Evolutionary conservation across 495 filamentous ascomycete species (phyloP).

Genomic region (Penicillium malachiteum): DNA sequence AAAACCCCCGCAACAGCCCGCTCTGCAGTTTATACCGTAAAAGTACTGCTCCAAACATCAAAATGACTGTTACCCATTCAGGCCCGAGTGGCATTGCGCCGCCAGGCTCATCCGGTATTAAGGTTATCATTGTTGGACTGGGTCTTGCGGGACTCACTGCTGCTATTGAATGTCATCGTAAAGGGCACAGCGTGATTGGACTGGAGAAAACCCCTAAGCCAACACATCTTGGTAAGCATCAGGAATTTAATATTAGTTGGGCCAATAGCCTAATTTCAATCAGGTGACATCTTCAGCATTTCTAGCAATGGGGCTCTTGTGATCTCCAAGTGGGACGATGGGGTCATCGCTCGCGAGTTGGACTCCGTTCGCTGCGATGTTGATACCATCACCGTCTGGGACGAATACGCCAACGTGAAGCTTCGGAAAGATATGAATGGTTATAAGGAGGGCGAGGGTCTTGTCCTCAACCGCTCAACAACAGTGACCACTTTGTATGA

Average conservation of each 20-base stretch:
- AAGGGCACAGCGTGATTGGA: slow-evolving; percentile 59
- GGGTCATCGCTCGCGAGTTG: slow-evolving; percentile 5
- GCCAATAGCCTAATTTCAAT: slow-evolving; percentile 19
- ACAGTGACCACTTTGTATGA: no score
- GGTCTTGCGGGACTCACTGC: slow-evolving; percentile 62
- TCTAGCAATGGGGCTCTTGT: slow-evolving; percentile 56
- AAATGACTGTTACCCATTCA: no score
- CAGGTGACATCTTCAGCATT: slow-evolving; percentile 63
- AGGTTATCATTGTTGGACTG: slow-evolving; percentile 13
- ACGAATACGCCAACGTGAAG: not conserved
- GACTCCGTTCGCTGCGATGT: not conserved
- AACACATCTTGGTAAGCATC: no score
- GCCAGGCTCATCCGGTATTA: no score
- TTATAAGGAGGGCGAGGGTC: not conserved
- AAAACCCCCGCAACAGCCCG: no score
- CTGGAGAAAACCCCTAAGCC: slow-evolving; percentile 60
- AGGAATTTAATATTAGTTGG: no score
- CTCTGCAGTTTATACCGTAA: no score
- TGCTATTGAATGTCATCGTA: slow-evolving; percentile 59
- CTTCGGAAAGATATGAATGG: not conserved
- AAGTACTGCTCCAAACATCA: no score
- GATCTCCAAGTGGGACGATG: slow-evolving; percentile 46
- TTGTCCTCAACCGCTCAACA: no score
- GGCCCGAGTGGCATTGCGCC: no score
- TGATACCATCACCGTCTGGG: not conserved